Conservation (phyloP, 306 rosid species). For the Castanea sativa region DNA sequence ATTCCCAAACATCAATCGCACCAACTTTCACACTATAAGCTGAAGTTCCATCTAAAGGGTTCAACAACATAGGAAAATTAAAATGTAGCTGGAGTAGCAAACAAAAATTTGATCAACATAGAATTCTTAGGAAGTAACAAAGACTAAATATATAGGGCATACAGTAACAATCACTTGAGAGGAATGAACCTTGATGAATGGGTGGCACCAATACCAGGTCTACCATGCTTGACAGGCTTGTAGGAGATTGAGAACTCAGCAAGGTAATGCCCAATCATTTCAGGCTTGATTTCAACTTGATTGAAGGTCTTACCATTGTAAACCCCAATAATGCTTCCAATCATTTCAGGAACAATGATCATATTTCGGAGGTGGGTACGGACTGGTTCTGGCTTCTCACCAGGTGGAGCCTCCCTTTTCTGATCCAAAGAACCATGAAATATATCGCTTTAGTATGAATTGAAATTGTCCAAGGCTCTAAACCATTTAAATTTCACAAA, state of each 20-base stretch:
- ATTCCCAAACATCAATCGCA: neutral
- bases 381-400: constrained; percentile 95
- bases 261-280: constrained; percentile 88
- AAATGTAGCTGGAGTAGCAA: neutral
- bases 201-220: constrained; percentile 99
- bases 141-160: constrained; percentile 16
- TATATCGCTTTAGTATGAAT: neutral
- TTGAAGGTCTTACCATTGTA: constrained; percentile 96
- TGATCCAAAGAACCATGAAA: constrained; percentile 7
- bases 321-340: constrained; percentile 84
- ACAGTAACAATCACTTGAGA: constrained; percentile 60
- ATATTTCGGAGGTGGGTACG: constrained; percentile 89
- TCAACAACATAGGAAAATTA: constrained; percentile 20
- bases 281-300: constrained; percentile 91
- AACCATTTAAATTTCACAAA: neutral
- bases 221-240: constrained; percentile 96
- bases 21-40: neutral
- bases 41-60: neutral
- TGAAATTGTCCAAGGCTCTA: neutral
- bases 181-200: constrained; percentile 98
- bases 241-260: constrained; percentile 92
- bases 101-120: constrained; percentile 34
- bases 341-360: constrained; percentile 94
- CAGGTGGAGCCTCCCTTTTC: constrained; percentile 91
- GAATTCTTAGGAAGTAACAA: constrained; percentile 23